phyloP scores from a whole-genome alignment of 371 early-diverging fungal species.

The Mucor plumbeus region DNA sequence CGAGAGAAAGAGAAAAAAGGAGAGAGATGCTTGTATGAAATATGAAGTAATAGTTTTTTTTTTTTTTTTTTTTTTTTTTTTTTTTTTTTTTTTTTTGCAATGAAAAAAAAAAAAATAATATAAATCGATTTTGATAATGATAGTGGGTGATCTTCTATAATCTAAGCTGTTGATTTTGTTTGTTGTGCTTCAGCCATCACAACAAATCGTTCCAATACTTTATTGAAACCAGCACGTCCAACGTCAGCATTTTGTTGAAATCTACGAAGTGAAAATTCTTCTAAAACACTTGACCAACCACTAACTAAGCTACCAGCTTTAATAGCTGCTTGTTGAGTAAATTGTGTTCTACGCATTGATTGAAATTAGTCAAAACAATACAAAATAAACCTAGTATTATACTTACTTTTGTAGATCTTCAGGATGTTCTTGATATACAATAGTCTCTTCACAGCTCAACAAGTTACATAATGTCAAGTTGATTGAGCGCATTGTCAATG shows the following conservation, averaged over 20 bases:
- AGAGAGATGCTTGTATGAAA: not conserved
- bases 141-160: not conserved
- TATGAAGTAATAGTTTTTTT: not conserved
- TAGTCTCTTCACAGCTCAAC: constrained; percentile 81
- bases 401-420: constrained; percentile 39
- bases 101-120: not conserved
- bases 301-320: constrained; percentile 72
- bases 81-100: too few species aligned
- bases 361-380: not conserved
- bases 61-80: too few species aligned
- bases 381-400: too few species aligned
- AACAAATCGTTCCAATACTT: constrained; percentile 62
- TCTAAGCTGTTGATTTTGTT: constrained; percentile 8
- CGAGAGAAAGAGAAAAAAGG: not conserved
- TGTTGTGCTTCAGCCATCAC: constrained; percentile 36
- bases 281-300: constrained; percentile 73
- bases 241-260: constrained; percentile 84
- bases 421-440: constrained; percentile 72
- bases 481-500: constrained; percentile 70
- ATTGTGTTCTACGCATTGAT: constrained; percentile 51
- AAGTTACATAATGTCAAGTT: constrained; percentile 77
- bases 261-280: constrained; percentile 80
- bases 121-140: not conserved
- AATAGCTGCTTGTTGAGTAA: constrained; percentile 80
- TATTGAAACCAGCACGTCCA: constrained; percentile 71